Conservation (phyloP, 805 yeast genomes). For the Candida coleopterorum region DNA sequence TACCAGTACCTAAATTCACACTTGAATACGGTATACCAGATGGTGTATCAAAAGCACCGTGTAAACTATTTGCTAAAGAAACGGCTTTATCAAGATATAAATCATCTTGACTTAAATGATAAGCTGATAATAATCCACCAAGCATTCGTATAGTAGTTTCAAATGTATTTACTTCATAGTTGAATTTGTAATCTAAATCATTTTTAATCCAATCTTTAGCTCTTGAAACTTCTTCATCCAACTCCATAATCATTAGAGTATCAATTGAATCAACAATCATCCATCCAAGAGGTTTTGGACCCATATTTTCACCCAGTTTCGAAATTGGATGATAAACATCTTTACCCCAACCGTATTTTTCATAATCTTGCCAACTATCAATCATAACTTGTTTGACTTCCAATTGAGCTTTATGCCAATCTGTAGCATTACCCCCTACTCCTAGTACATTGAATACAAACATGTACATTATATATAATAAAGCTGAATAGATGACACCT, state of each 20-base stretch:
- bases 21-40: conserved; percentile 77
- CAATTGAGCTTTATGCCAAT: conserved; percentile 48
- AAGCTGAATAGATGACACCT: conserved; percentile 36
- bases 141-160: conserved; percentile 95
- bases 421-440: background rate
- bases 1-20: conserved; percentile 63
- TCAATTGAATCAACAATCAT: conserved; percentile 85
- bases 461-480: conserved; percentile 38
- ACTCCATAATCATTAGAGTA: conserved; percentile 74
- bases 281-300: conserved; percentile 84
- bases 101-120: conserved; percentile 64
- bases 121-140: conserved; percentile 87
- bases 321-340: conserved; percentile 74
- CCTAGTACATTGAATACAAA: conserved; percentile 6
- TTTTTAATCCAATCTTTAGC: conserved; percentile 74
- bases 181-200: conserved; percentile 65
- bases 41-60: conserved; percentile 62
- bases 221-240: conserved; percentile 52
- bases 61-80: conserved; percentile 67
- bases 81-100: conserved; percentile 72
- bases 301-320: conserved; percentile 66
- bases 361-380: conserved; percentile 75
- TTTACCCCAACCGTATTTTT: conserved; percentile 74
- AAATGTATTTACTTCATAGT: conserved; percentile 74
- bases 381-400: conserved; percentile 65